Conservation (phyloP, 78 protist species). For the Dictyostelium brefeldianum region DNA sequence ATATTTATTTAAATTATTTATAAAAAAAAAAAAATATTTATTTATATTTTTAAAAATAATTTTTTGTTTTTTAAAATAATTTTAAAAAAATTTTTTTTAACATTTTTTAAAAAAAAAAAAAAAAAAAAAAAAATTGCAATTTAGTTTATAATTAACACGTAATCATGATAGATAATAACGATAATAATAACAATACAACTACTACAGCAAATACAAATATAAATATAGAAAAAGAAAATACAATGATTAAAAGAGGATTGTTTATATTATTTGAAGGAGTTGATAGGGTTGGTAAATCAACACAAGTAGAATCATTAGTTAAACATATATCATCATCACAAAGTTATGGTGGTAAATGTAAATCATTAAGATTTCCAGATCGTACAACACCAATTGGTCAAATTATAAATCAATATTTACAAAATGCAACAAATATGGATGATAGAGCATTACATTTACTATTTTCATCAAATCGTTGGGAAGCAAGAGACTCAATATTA, state of each 20-base stretch:
- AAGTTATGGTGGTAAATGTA: conserved; percentile 15
- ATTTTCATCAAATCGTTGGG: conserved; percentile 95
- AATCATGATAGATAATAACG: too few species aligned
- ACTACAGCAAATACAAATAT: too few species aligned
- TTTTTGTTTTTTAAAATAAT: too few species aligned
- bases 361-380: conserved; percentile 63
- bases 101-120: too few species aligned
- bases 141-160: too few species aligned
- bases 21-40: too few species aligned
- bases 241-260: conserved; percentile 85
- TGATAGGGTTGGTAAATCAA: conserved; percentile 93
- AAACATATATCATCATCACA: not conserved
- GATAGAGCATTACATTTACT: conserved; percentile 93
- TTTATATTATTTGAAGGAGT: conserved; percentile 92
- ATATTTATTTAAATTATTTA: too few species aligned
- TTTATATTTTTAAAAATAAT: too few species aligned
- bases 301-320: conserved; percentile 73
- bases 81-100: too few species aligned
- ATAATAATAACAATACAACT: too few species aligned
- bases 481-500: conserved; percentile 71
- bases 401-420: conserved; percentile 89
- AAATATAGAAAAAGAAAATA: not conserved
- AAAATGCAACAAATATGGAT: conserved; percentile 69
- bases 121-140: too few species aligned
- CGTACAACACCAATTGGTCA: conserved; percentile 91